Conservation (phyloP, 2,329 filamentous ascomycete genomes). For the Drechslerella coelobrocha region DNA sequence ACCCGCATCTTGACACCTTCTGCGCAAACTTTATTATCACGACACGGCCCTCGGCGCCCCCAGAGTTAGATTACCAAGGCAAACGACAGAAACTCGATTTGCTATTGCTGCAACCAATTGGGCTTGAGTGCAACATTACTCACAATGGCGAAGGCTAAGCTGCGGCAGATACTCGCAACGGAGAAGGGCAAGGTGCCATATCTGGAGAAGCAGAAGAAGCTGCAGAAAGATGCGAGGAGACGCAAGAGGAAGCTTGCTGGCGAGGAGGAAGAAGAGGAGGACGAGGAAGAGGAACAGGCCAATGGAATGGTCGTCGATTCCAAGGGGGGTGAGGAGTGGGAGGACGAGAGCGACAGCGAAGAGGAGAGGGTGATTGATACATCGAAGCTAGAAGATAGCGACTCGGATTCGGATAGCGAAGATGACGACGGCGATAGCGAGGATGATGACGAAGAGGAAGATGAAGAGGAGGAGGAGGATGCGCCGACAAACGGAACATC, state of each 20-base stretch:
- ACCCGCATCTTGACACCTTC: too few relatives aligned
- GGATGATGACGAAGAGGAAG: conserved; percentile 53
- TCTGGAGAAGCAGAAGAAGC: conserved; percentile 58
- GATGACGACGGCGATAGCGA: conserved; percentile 53
- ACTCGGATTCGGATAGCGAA: conserved; percentile 48
- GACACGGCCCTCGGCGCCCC: too few relatives aligned
- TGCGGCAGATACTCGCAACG: conserved; percentile 65
- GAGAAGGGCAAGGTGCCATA: conserved; percentile 65
- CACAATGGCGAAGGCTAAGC: conserved; percentile 59
- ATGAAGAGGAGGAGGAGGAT: conserved; percentile 56
- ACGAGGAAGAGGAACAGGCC: conserved; percentile 50
- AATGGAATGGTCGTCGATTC: conserved; percentile 53
- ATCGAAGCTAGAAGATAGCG: conserved; percentile 55
- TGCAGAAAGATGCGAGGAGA: conserved; percentile 58
- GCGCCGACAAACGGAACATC: conserved; percentile 57
- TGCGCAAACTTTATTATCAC: too few relatives aligned
- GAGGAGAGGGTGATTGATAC: conserved; percentile 55
- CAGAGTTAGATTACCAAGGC: too few relatives aligned
- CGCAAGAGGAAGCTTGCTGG: conserved; percentile 61
- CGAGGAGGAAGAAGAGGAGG: conserved; percentile 57
- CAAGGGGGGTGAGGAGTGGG: conserved; percentile 59
- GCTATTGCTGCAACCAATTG: too few relatives aligned
- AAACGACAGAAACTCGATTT: too few relatives aligned
- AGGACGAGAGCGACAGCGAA: conserved; percentile 56
- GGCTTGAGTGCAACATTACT: too few relatives aligned